Percentiles rank a stretch among this genome's conserved stretches.
Evolutionary conservation across 2,329 filamentous ascomycete species (phyloP).

Genomic region (Cercospora sesami): DNA sequence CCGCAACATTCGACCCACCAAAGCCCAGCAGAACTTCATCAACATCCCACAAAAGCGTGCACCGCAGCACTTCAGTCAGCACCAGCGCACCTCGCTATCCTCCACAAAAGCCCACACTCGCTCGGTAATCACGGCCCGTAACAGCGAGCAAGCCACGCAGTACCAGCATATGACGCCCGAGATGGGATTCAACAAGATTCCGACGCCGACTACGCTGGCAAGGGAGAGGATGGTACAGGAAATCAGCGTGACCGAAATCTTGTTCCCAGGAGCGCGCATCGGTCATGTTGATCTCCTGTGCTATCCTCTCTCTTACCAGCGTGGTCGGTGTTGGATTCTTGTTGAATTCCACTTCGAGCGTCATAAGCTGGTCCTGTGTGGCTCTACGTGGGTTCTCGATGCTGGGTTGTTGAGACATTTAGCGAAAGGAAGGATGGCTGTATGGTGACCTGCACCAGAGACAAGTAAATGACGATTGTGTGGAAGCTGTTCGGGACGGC

Average conservation of each 20-base stretch:
- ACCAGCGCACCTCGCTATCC: background rate
- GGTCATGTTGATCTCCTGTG: conserved; percentile 98
- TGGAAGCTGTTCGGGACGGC: no score
- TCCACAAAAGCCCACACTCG: conserved; percentile 53
- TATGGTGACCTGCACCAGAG: no score
- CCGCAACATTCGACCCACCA: background rate
- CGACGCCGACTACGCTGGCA: conserved; percentile 88
- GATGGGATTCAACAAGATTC: conserved; percentile 98
- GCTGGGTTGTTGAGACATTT: conserved; percentile 50
- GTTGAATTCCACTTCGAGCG: conserved; percentile 94
- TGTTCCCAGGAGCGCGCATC: conserved; percentile 50
- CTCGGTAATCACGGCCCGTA: conserved; percentile 96
- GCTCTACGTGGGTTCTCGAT: conserved; percentile 91
- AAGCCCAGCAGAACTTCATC: background rate
- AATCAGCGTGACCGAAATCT: conserved; percentile 98
- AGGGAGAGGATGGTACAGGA: conserved; percentile 89
- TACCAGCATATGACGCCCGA: conserved; percentile 92
- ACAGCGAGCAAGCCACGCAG: conserved; percentile 92
- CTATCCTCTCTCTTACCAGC: conserved; percentile 85
- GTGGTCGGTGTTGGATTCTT: conserved; percentile 98
- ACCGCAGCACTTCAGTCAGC: background rate
- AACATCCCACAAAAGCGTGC: background rate
- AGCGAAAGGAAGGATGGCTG: conserved; percentile 44
- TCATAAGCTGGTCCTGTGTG: conserved; percentile 92
- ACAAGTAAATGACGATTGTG: no score